A percentile compares a stretch with the other conserved stretches of the same genome.
phyloP scores from a whole-genome alignment of 2,329 filamentous ascomycete species.

The Clonostachys chloroleuca region DNA sequence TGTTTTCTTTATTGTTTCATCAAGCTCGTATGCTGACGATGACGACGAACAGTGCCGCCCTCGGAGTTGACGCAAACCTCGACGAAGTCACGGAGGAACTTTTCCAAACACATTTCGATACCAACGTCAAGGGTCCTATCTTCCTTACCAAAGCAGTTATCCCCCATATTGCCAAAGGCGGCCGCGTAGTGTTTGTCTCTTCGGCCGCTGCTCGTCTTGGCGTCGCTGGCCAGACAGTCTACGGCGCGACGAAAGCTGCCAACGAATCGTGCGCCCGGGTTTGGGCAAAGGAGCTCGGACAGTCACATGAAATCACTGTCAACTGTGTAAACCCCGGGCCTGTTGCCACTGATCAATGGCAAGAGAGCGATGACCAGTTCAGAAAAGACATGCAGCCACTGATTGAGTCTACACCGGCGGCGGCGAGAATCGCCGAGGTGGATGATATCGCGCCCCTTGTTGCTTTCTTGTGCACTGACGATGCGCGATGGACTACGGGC shows the following conservation, averaged over 20 bases:
- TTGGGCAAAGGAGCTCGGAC: slow-evolving; percentile 10
- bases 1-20: too few species aligned
- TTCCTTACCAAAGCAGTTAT: slow-evolving; percentile 18
- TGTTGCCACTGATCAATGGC: slow-evolving; percentile 12
- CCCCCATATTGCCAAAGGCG: slow-evolving; percentile 20
- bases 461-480: slow-evolving; percentile 14
- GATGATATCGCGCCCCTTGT: slow-evolving; percentile 17
- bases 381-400: slow-evolving; percentile 21
- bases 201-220: slow-evolving; percentile 11
- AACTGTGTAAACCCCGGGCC: slow-evolving; percentile 21
- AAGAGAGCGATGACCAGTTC: neutral
- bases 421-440: slow-evolving; percentile 9
- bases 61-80: slow-evolving; percentile 8
- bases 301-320: slow-evolving; percentile 16
- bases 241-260: slow-evolving; percentile 2
- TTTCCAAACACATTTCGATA: neutral
- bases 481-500: slow-evolving; percentile 16
- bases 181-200: slow-evolving; percentile 13
- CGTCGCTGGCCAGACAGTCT: neutral
- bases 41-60: neutral
- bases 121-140: slow-evolving; percentile 5
- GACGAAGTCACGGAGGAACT: slow-evolving; percentile 6
- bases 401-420: slow-evolving; percentile 11
- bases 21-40: too few species aligned
- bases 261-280: slow-evolving; percentile 1